Conservation (phyloP, 169 alveolate species). For the Haemoproteus tartakovskyi region DNA sequence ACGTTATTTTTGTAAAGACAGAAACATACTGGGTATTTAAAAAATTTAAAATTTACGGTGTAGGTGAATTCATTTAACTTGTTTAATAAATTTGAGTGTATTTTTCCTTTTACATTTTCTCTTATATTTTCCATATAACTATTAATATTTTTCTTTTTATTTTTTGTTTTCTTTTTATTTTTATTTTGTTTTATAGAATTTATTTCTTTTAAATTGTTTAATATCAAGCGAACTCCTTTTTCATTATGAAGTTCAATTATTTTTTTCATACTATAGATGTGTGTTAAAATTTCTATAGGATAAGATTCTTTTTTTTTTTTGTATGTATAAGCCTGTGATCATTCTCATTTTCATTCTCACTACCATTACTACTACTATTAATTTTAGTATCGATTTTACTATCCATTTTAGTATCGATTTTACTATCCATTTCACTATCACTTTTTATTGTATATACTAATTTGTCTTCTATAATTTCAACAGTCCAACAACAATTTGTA, state of each 20-base stretch:
- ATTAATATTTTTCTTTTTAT: neutral
- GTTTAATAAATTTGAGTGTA: conserved; percentile 1
- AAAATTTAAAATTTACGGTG: conserved; percentile 33
- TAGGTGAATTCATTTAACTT: conserved; percentile 22
- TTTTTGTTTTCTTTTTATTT: neutral
- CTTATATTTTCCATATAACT: neutral
- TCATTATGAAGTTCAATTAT: conserved; percentile 22
- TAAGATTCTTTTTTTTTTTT: neutral
- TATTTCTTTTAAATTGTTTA: conserved; percentile 5
- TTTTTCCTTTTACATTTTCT: conserved; percentile 4
- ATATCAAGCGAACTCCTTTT: conserved; percentile 26
- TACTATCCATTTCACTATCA: too few relatives aligned
- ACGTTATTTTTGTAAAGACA: conserved; percentile 42
- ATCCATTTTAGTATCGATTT: too few relatives aligned
- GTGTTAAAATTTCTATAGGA: conserved; percentile 6
- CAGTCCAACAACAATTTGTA: too few relatives aligned
- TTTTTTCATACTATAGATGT: conserved; percentile 15
- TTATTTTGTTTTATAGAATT: neutral
- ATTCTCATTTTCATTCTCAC: too few relatives aligned
- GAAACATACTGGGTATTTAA: conserved; percentile 34
- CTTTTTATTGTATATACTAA: too few relatives aligned
- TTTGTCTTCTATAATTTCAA: too few relatives aligned
- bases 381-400: too few relatives aligned
- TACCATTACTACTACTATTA: too few relatives aligned
- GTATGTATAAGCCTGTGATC: too few relatives aligned